phyloP scores from a whole-genome alignment of 495 filamentous ascomycete species.

The Staphylotrichum longicolle region DNA sequence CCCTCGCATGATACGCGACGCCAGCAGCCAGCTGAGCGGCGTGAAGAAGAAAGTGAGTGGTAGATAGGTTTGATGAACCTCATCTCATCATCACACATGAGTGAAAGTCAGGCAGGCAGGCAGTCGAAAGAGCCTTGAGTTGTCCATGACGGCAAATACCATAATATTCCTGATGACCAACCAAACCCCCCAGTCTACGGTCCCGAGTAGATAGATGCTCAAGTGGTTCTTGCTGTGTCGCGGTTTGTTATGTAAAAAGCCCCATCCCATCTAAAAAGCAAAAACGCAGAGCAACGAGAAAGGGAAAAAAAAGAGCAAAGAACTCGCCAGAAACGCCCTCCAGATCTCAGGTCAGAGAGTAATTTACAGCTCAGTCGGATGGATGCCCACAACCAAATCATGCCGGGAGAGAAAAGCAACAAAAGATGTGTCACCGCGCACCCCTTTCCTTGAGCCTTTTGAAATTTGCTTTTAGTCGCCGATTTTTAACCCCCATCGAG shows the following conservation, averaged over 20 bases:
- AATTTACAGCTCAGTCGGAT: slow-evolving; percentile 10
- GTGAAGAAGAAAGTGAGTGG: too few relatives aligned
- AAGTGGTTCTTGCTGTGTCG: too few relatives aligned
- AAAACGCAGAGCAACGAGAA: background rate
- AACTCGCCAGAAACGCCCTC: slow-evolving; percentile 8
- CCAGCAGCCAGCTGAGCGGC: too few relatives aligned
- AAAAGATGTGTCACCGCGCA: background rate
- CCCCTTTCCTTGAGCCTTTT: background rate
- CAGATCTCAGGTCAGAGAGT: background rate
- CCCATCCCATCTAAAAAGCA: background rate
- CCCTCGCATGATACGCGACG: too few relatives aligned
- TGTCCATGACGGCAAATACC: too few relatives aligned
- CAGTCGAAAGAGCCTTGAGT: too few relatives aligned
- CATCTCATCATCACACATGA: too few relatives aligned
- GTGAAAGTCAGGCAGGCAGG: too few relatives aligned
- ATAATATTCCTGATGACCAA: too few relatives aligned
- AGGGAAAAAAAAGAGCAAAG: background rate
- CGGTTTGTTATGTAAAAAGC: background rate
- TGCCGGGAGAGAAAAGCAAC: background rate
- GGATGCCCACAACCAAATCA: background rate
- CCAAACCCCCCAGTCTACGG: too few relatives aligned
- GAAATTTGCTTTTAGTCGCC: background rate
- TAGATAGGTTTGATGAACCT: too few relatives aligned
- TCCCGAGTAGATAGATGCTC: too few relatives aligned
- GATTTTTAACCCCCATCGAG: background rate